These are phyloP conservation scores for Boletus sp. DNA, from an alignment of 768 basidiomycete genomes.

Conservation along the genomic window DNA sequence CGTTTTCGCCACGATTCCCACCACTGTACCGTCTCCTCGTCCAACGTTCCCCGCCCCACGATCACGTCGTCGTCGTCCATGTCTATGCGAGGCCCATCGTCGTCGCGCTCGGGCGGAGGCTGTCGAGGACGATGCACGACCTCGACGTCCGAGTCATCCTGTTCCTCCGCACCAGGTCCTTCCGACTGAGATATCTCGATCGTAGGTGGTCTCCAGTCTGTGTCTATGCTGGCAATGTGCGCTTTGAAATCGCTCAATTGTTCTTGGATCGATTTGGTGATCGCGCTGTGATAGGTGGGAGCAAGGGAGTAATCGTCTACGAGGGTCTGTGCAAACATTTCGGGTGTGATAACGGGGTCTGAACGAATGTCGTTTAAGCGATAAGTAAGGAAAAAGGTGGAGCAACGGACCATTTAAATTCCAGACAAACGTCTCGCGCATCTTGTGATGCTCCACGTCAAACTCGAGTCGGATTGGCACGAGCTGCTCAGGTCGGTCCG, in stretches of 20 bases:
- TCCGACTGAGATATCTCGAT: constrained; percentile 25
- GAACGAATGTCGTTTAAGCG: neutral
- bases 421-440: constrained; percentile 98
- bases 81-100: constrained; percentile 24
- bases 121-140: constrained; percentile 14
- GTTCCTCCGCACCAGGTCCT: constrained; percentile 26
- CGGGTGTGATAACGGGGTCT: constrained; percentile 91
- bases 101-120: constrained; percentile 14
- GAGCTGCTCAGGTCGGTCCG: constrained; percentile 71
- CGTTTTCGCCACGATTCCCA: constrained; percentile 74
- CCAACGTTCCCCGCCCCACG: constrained; percentile 41
- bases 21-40: constrained; percentile 53
- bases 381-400: neutral
- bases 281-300: constrained; percentile 58
- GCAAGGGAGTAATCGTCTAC: constrained; percentile 89
- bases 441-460: constrained; percentile 90
- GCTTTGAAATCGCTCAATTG: constrained; percentile 80
- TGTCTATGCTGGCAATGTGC: constrained; percentile 58
- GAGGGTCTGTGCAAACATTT: constrained; percentile 84
- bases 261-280: constrained; percentile 83
- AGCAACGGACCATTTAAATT: constrained; percentile 79
- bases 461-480: constrained; percentile 96
- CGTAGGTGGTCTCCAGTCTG: constrained; percentile 32
- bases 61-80: constrained; percentile 23
- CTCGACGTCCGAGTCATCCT: constrained; percentile 30